A percentile compares a stretch with the other conserved stretches of the same genome.
Conservation (phyloP, 179 eudicot genomes). For the Amaranthus tricolor region DNA sequence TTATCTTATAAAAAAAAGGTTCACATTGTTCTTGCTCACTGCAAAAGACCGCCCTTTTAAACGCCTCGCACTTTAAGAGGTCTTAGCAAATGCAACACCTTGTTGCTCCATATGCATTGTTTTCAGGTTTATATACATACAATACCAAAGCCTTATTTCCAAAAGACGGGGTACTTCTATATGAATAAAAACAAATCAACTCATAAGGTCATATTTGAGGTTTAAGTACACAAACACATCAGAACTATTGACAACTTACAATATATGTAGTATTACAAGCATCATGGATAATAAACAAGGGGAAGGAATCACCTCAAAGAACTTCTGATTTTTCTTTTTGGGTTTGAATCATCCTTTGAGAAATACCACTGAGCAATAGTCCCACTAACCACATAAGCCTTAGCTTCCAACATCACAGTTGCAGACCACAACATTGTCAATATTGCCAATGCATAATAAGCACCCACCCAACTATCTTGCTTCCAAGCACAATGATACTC, state of each 20-base stretch:
- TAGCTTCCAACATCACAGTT: constrained; percentile 64
- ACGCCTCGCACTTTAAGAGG: no score
- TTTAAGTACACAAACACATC: no score
- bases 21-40: no score
- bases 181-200: no score
- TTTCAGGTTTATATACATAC: no score
- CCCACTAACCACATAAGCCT: constrained; percentile 84
- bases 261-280: background rate
- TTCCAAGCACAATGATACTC: constrained; percentile 78
- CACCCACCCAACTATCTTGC: constrained; percentile 92
- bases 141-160: no score
- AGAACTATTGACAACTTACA: background rate
- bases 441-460: constrained; percentile 81
- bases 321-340: constrained; percentile 62
- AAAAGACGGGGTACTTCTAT: no score
- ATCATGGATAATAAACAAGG: constrained; percentile 3
- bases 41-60: no score
- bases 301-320: constrained; percentile 58
- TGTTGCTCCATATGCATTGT: no score
- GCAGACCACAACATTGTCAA: constrained; percentile 93
- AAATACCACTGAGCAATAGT: constrained; percentile 99
- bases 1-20: no score
- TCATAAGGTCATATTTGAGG: no score
- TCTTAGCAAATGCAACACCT: no score
- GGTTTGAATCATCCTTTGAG: constrained; percentile 62